Base-by-base conservation (phyloP, 2,329 filamentous ascomycete genomes). In the Penicillium griseofulvum region DNA sequence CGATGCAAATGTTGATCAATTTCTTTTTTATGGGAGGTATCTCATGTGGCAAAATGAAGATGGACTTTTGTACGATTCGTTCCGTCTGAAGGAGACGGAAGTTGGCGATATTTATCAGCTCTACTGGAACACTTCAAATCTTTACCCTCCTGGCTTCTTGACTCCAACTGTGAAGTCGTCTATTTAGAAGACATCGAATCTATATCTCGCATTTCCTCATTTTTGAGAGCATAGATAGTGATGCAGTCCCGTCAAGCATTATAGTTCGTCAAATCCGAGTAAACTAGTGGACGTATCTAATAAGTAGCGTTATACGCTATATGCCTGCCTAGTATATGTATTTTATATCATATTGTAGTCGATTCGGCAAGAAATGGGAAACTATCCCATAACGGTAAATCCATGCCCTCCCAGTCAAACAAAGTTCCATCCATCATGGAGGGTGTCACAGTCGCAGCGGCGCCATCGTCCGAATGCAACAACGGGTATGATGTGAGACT, bases 331-430 rank as follows among this genome's bases (percentile, higher is more conserved):
- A 17, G 5, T 29, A 19, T 14, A 34, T 11, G 5, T 9, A 28
- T n/a, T 11, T 10, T 46, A 39, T 3, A 44, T 61, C 29, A 64
- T n/a, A 63, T 38, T 12, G 57, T 56, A 24, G 52, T 52, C 5
- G 60, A 58, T 36, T 66, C 67, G 4, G 64, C 65, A 5, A 60
- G 54, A 43, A 72, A 73, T 2, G 71, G 71, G 34, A 73, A 72
- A 55, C 68, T 71, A 56, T 73, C 71, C 71, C 70, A 73, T 6
- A 70, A 37, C 1, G 69, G 65, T 29, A 72, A 51, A 45, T 72
- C 66, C 68, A 73, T 68, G 1, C 70, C 68, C 50, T 71, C 68
- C 68, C 69, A 69, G 12, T 66, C 65, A 17, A 66, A 34, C 14
- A 68, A 64, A 2, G 52, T 22, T 9, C 60, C 58, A 33, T 63